These are phyloP conservation scores for Lycium ferocissimum DNA, from an alignment of 257 asterid genomes.

Conservation along the genomic window DNA sequence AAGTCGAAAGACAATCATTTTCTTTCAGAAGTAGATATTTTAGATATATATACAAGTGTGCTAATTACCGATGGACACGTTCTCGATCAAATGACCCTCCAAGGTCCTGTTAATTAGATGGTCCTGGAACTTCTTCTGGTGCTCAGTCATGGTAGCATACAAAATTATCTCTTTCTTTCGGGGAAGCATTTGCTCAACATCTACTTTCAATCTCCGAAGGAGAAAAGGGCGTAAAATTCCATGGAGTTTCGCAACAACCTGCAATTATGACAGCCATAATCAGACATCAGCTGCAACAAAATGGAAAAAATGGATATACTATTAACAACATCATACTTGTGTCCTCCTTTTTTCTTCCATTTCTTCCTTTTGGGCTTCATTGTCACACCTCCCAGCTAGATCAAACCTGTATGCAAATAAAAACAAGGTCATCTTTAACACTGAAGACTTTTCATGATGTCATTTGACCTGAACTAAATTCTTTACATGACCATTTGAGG, in stretches of 20 bases:
- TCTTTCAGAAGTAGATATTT: constrained; percentile 11
- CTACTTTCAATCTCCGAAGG: constrained; percentile 89
- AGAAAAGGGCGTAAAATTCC: constrained; percentile 94
- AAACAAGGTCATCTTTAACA: constrained; percentile 10
- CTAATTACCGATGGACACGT: constrained; percentile 53
- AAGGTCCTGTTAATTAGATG: constrained; percentile 82
- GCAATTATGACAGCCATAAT: constrained; percentile 26
- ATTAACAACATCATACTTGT: constrained; percentile 54
- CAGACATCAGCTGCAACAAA: constrained; percentile 27
- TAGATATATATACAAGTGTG: constrained; percentile 13
- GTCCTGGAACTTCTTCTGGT: constrained; percentile 86
- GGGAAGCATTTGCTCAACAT: constrained; percentile 91
- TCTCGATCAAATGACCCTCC: constrained; percentile 64
- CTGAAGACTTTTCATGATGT: neutral
- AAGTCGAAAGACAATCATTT: neutral
- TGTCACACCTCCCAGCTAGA: constrained; percentile 72
- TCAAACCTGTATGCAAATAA: constrained; percentile 69
- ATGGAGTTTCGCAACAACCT: constrained; percentile 97
- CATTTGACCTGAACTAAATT: neutral
- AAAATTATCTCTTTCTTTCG: constrained; percentile 90
- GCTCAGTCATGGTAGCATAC: constrained; percentile 85
- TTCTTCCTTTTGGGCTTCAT: constrained; percentile 73
- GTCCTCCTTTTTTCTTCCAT: constrained; percentile 85
- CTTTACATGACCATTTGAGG: constrained; percentile 17
- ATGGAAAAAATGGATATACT: constrained; percentile 1